Base-by-base conservation (phyloP, 306 rosid genomes). In the Aeschynomene evenia region DNA sequence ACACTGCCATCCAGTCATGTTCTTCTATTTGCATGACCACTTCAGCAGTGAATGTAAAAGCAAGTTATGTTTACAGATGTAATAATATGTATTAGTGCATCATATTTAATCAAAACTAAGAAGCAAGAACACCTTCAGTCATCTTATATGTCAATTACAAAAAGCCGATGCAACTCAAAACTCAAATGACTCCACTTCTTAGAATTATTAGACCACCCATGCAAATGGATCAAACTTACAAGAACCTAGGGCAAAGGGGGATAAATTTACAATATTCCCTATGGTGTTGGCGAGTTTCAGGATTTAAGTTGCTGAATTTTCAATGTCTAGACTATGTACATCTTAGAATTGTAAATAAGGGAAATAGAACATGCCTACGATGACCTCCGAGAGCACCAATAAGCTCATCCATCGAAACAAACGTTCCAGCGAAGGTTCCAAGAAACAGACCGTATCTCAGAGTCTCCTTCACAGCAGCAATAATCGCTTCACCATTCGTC, bases 391-490 rank as follows among this genome's bases (percentile, higher is more conserved):
- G 24, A 77, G 90, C 76, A 66, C 56, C 95, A 6, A 95, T 78
- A 63, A 89, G 76, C 82, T 87, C 97, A 68, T 95, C 97, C 52
- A 88, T 83, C 2, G 97, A 91, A 14, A 84, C 97, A 78, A 87
- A 95, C 43, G 97, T 86, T 16, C 97, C 95, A 3, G 97, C 92
- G 81, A 89, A 95, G 68, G 96, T 85, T 55, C 97, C 92, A 28
- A 95, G 96, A 76, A 95, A 91, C 15, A 95, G 61, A 10, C 99
- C 97, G 31, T 95, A 91, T 81, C 99, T 86, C 88, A 91, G 34
- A 0, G 99, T 95, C 77, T 95, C 99, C 87, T 89, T 91, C 81
- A 84, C 29, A 23, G 96, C 89, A 55, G 76, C 51, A 31, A 85
- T 74, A 78, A 86, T 82, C 9, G 91, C 96, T 66, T 91, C 95